Evolutionary conservation across 2,329 filamentous ascomycete species (phyloP), one percentile per base, ranked within the genome.

Genomic region (Alternaria novae-zelandiae): DNA sequence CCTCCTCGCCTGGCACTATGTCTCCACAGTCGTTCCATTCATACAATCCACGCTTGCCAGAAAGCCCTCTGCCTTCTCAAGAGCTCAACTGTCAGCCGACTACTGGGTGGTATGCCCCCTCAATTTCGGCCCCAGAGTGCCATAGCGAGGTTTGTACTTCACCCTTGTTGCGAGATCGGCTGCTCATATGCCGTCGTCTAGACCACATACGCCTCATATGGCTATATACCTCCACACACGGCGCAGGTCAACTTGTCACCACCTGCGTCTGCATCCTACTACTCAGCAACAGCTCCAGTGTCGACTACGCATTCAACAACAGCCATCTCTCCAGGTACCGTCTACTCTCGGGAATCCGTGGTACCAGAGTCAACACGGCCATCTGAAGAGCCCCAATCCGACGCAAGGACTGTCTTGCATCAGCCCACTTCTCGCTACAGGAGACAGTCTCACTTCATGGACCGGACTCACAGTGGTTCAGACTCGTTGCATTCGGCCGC

Each of bases 381-480:
- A 10, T 66, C 69, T 26, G 71, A 76, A 44, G 69, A 73, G 21
- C 65, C 70, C 21, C 70, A 69, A 46, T 51, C 63, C 30, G 66
- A 74, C 36, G 23, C 46, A 28, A 61, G 23, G 28, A 58, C 44
- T 21, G 25, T 44, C 12, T 56, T 60, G n/a, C 65, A 67, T 26
- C 65, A 64, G 45, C 59, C 66, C 21, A 63, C 65, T 7, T 57
- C 59, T 30, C 64, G 58, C 4, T 49, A 67, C 12, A 66, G 63
- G 30, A 54, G 50, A 26, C 67, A 61, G 10, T 59, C 66, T 4
- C 64, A 66, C 45, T 60, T 68, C 6, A 61, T 65, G 28, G 68
- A 74, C 36, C 71, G 81, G 11, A 79, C 82, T 36, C 77, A 78
- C 56, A 83, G 82, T 66, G 83, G 79, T 63, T 82, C 82, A n/a